Evolutionary conservation across 352 stramenopile species (phyloP).

Genomic region (Globisporangium canariense): DNA sequence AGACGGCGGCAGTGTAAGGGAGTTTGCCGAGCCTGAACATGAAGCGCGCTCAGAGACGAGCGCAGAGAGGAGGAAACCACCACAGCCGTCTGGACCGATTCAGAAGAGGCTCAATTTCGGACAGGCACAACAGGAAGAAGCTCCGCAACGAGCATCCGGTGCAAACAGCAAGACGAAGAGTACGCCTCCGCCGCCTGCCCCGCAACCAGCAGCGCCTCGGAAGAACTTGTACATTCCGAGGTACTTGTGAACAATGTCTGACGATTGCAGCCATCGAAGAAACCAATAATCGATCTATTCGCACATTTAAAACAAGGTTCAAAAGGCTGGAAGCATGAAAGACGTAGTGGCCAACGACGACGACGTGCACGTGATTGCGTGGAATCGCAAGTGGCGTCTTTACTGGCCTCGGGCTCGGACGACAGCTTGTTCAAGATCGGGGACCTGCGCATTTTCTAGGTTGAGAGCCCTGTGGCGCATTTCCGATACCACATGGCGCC

Average conservation of each 20-base stretch:
- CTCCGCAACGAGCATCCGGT: background rate
- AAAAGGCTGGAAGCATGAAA: constrained; percentile 90
- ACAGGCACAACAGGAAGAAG: background rate
- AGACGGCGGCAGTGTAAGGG: background rate
- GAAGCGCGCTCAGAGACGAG: constrained; percentile 5
- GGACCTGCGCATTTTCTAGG: constrained; percentile 94
- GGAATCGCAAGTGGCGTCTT: constrained; percentile 97
- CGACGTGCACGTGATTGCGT: constrained; percentile 99
- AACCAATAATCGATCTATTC: background rate
- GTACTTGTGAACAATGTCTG: constrained; percentile 15
- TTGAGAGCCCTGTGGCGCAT: constrained; percentile 89
- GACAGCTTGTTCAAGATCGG: constrained; percentile 97
- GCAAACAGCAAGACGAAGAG: background rate
- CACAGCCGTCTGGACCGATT: background rate
- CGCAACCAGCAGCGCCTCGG: background rate
- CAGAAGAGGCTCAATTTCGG: constrained; percentile 10
- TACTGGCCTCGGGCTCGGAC: constrained; percentile 96
- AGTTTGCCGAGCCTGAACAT: constrained; percentile 2
- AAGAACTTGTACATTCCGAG: constrained; percentile 18
- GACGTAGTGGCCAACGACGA: constrained; percentile 91
- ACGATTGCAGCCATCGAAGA: background rate
- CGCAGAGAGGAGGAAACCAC: background rate
- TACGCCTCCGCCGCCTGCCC: background rate
- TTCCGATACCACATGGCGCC: constrained; percentile 95
- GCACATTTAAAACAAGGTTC: too few species aligned